These are phyloP conservation scores for Vigna trinervia DNA, from an alignment of 306 rosid genomes.

Conservation along the genomic window DNA sequence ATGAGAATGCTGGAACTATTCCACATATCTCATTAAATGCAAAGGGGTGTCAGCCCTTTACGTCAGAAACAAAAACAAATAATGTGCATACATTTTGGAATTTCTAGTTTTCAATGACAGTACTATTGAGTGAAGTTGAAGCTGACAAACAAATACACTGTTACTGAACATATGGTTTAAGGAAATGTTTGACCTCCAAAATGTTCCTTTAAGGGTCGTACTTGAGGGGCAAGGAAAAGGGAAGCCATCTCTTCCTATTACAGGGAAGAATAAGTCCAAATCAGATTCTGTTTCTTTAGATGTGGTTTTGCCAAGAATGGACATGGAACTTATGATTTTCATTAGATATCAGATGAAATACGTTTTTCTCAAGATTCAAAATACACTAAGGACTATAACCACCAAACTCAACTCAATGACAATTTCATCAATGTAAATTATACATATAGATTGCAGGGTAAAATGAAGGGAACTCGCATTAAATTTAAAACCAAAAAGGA, in stretches of 20 bases:
- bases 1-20: conserved; percentile 2
- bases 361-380: neutral
- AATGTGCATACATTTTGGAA: neutral
- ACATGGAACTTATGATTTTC: conserved; percentile 32
- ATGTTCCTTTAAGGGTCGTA: conserved; percentile 16
- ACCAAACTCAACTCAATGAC: neutral
- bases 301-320: conserved; percentile 17
- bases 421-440: neutral
- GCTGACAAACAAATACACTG: conserved; percentile 23
- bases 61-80: neutral
- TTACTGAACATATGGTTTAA: conserved; percentile 24
- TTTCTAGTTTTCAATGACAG: conserved; percentile 4
- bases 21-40: neutral
- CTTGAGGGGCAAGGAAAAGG: conserved; percentile 20
- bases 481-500: conserved; percentile 19
- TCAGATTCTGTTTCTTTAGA: neutral
- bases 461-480: conserved; percentile 13
- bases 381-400: conserved; percentile 26
- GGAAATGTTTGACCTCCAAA: conserved; percentile 3
- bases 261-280: conserved; percentile 19
- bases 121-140: conserved; percentile 28
- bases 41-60: neutral
- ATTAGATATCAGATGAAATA: conserved; percentile 4
- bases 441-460: conserved; percentile 34
- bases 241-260: neutral